Conservation (phyloP, 805 yeast species). For the Ogataea salicorniae region DNA sequence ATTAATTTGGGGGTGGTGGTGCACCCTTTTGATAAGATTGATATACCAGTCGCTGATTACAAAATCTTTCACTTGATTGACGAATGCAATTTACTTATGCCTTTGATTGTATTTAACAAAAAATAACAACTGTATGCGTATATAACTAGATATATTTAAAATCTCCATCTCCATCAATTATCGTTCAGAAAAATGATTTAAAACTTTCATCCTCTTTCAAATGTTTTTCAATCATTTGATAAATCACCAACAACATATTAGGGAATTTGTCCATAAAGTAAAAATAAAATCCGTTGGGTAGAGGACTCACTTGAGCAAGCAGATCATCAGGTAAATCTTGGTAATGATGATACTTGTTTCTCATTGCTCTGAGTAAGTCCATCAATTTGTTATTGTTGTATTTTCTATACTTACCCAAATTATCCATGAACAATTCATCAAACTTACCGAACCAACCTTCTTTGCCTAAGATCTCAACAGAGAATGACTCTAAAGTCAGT, state of each 20-base stretch:
- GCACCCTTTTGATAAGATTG: too few species aligned
- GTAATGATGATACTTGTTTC: conserved; percentile 93
- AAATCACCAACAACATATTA: conserved; percentile 66
- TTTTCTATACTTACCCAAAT: conserved; percentile 86
- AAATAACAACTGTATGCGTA: too few species aligned
- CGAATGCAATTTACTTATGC: too few species aligned
- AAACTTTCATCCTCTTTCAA: conserved; percentile 63
- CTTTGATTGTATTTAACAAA: too few species aligned
- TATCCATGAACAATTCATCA: conserved; percentile 68
- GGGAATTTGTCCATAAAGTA: conserved; percentile 80
- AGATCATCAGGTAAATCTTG: conserved; percentile 77
- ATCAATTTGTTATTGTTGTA: conserved; percentile 72
- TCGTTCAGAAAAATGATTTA: conserved; percentile 33
- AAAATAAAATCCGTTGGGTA: conserved; percentile 78
- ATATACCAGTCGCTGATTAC: too few species aligned
- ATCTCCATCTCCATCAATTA: too few species aligned
- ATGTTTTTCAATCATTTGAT: conserved; percentile 52
- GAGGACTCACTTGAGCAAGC: conserved; percentile 61
- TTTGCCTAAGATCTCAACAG: conserved; percentile 56
- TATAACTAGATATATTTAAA: too few species aligned
- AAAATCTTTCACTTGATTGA: too few species aligned
- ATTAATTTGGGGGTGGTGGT: too few species aligned
- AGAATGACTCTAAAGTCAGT: conserved; percentile 59
- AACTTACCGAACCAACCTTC: conserved; percentile 76
- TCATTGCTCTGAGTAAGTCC: conserved; percentile 82